Conservation (phyloP, 1,284 basidiomycete species). For the Vanrija sp. region DNA sequence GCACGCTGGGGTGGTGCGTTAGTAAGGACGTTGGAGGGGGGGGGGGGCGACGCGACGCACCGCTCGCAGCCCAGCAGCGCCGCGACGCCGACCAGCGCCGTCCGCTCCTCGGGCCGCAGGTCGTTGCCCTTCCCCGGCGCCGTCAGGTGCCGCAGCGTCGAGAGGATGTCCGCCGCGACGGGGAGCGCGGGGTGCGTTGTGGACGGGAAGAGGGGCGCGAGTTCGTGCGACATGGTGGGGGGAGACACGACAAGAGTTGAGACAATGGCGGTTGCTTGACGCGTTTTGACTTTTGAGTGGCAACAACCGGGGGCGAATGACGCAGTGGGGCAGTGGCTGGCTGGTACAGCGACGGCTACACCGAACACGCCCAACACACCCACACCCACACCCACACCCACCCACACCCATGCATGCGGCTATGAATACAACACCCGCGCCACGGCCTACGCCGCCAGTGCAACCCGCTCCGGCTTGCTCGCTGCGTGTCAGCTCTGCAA, state of each 20-base stretch:
- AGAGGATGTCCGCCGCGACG: constrained; percentile 35
- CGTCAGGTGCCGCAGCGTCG: constrained; percentile 36
- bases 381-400: not conserved
- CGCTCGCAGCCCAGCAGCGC: constrained; percentile 45
- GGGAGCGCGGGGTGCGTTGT: constrained; percentile 42
- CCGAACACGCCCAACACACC: not conserved
- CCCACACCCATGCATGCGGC: not conserved
- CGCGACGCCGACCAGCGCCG: constrained; percentile 43
- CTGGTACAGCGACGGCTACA: too few relatives aligned
- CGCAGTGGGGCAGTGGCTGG: not conserved
- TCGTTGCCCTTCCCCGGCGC: constrained; percentile 41
- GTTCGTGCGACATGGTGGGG: constrained; percentile 34
- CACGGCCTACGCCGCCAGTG: constrained; percentile 51
- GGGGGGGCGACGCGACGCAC: constrained; percentile 21
- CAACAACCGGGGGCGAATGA: not conserved
- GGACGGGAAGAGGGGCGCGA: constrained; percentile 40
- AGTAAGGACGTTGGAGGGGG: not conserved
- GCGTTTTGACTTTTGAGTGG: not conserved
- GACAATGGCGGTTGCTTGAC: not conserved
- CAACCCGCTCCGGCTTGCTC: constrained; percentile 47
- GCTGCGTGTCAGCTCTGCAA: constrained; percentile 9
- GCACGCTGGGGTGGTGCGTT: constrained; percentile 22
- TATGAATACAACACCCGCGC: not conserved
- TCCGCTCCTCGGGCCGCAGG: constrained; percentile 34
- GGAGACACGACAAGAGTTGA: not conserved